Base-by-base conservation (phyloP, 306 rosid species). In the Herpetospermum pedunculosum region DNA sequence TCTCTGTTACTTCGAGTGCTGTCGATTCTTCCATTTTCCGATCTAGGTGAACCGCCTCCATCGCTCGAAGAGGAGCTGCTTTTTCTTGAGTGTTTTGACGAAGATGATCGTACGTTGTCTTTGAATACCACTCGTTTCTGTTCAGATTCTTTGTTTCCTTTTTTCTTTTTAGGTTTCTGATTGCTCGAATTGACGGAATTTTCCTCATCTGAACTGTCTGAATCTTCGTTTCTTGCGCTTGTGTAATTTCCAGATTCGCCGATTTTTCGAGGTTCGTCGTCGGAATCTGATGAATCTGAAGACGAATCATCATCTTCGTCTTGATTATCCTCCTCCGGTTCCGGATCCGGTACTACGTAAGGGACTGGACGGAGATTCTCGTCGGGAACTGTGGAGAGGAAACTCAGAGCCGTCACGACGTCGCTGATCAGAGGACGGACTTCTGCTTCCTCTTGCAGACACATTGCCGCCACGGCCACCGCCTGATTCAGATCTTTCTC, bases 401-500 rank as follows among this genome's bases (percentile, higher is more conserved):
- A 93, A 73, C 96, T 89, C 8, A 93, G 81, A 71, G 98, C 87
- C 12, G 85, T 79, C 35, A 90, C 92, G 58, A 89, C 91, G 70
- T 93, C 98, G 64, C 86, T 85, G 85, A 93, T 93, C 69, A 93
- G 80, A 53, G 98, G 98, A 62, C 98, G 92, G 0, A 87, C 98
- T 47, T 81, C 81, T 49, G 90, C 68, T 86, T 93, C 97, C 72
- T 93, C 97, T 80, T 93, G 98, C 71, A 93, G 80, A 77, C 97
- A 93, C 98, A 93, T 93, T 38, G 98, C 92, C 26, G 97, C 90
- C 25, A 90, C 83, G 63, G 97, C 98, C 26, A 93, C 98, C 7
- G 87, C 90, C 80, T 93, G 98, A 76, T 93, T 89, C 43, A 93
- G 75, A 81, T 93, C 98, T 76, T 89, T 93, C 48, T 93, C 96